Evolutionary conservation across 257 asterid genomes (phyloP), one percentile per base, ranked within the genome.

Genomic region (Eustoma russellianum): DNA sequence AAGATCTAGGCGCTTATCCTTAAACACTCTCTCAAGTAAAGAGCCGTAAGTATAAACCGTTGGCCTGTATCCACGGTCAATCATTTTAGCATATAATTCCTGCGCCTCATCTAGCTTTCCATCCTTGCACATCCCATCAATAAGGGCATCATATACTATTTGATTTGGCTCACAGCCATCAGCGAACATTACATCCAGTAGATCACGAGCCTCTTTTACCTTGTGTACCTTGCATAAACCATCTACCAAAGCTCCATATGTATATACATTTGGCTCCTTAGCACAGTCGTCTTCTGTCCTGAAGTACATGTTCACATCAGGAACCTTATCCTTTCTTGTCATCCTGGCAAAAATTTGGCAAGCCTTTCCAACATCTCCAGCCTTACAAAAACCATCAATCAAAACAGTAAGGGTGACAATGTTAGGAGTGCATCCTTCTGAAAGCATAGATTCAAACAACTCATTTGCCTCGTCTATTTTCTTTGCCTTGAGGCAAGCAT

Each of bases 61-160:
- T 3, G 96, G 94, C 62, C 46, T 60, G 66, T 72, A 82, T 52
- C 96, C 98, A 55, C 67, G 50, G 59, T 79, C 90, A 9, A 83
- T 73, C 96, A 91, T 84, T 70, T 77, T 79, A 48, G 84, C 64
- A 74, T 82, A 79, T 19, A 91, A 72, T 73, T 80, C 86, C 40
- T 87, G 96, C 43, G 98, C 96, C 71, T 91, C 98, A 52, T 88
- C 94, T 50, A 87, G 81, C 70, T 84, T 84, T 46, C 93, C 98
- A 46, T 73, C 83, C 76, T 91, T 91, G 82, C 98, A 87, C 64
- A 82, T 77, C 50, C 98, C 98, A 59, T 91, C 96, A 53, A 91
- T 82, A 33, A 91, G 87, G 59, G 98, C 95, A 65, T 82, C 93
- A 76, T 79, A 87, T 38, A 91, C 85, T 48, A 79, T 67, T 61